Evolutionary conservation across 768 basidiomycete species (phyloP).

Genomic region (Daedaleopsis nitida): DNA sequence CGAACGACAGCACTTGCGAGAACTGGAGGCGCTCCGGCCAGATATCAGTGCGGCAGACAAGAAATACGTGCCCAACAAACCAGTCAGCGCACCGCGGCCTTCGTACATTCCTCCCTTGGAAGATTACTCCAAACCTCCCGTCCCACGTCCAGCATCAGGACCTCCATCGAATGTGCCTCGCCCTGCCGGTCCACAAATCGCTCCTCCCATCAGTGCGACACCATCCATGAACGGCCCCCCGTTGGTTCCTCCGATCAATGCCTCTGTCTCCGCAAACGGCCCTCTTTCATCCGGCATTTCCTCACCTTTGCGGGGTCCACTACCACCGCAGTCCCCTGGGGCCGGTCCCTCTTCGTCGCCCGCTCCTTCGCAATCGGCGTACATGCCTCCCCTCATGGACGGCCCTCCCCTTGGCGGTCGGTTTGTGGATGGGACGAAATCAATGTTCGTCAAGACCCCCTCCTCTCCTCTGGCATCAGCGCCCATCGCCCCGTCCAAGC

Average conservation of each 20-base stretch:
- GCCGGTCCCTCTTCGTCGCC: constrained; percentile 56
- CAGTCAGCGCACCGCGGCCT: constrained; percentile 61
- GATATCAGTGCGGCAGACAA: constrained; percentile 74
- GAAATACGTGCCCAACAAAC: constrained; percentile 49
- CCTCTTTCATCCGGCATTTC: constrained; percentile 7
- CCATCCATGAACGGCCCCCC: constrained; percentile 7
- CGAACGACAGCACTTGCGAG: constrained; percentile 84
- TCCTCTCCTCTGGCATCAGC: constrained; percentile 37
- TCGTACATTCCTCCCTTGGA: constrained; percentile 64
- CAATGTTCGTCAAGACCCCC: constrained; percentile 71
- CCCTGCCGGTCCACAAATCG: constrained; percentile 17
- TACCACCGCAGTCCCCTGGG: constrained; percentile 50
- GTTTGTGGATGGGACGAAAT: constrained; percentile 74
- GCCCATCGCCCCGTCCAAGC: constrained; percentile 22
- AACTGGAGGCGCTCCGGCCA: constrained; percentile 79
- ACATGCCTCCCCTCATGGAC: constrained; percentile 34
- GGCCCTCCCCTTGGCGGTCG: constrained; percentile 64
- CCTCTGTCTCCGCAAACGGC: constrained; percentile 1
- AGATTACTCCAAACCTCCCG: constrained; percentile 47
- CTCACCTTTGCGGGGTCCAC: constrained; percentile 6
- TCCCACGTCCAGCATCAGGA: constrained; percentile 26
- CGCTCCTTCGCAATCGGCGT: constrained; percentile 30
- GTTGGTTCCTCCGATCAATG: not conserved
- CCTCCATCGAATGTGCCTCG: constrained; percentile 23
- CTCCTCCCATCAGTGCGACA: constrained; percentile 7